Conservation (phyloP, 2,329 filamentous ascomycete genomes). For the Macrophomina pseudophaseolina region DNA sequence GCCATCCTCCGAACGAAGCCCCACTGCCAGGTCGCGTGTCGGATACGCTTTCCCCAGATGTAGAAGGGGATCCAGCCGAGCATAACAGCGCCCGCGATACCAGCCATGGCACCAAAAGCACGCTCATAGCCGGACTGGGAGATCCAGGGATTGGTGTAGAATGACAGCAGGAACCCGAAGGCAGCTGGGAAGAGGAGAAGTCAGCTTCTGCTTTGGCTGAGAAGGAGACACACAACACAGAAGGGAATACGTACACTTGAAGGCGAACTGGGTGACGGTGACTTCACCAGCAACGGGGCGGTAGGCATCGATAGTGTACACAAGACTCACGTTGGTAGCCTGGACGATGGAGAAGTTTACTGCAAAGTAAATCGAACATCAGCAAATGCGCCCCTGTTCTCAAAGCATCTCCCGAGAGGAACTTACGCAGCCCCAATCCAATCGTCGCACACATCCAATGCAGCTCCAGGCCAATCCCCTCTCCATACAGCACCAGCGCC, state of each 20-base stretch:
- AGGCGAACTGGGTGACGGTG: constrained; percentile 58
- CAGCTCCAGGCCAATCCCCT: constrained; percentile 37
- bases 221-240: neutral
- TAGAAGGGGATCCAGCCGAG: constrained; percentile 58
- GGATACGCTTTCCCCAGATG: constrained; percentile 57
- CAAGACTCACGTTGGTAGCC: constrained; percentile 60
- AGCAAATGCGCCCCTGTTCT: neutral
- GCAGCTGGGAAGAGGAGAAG: constrained; percentile 41
- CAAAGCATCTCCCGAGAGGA: neutral
- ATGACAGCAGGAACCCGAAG: constrained; percentile 64
- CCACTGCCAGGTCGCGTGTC: constrained; percentile 58
- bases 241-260: constrained; percentile 54
- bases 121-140: constrained; percentile 54
- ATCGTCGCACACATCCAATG: constrained; percentile 63
- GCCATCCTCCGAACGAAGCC: constrained; percentile 48
- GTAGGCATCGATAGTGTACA: constrained; percentile 64
- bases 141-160: constrained; percentile 67
- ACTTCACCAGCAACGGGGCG: constrained; percentile 63
- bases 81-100: constrained; percentile 55
- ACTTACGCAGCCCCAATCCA: constrained; percentile 59
- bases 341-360: constrained; percentile 63
- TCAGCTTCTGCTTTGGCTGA: neutral
- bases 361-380: neutral
- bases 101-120: constrained; percentile 64
- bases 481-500: constrained; percentile 39